Evolutionary conservation across 2,329 filamentous ascomycete species (phyloP).

Genomic region (Aspergillus chevalieri): DNA sequence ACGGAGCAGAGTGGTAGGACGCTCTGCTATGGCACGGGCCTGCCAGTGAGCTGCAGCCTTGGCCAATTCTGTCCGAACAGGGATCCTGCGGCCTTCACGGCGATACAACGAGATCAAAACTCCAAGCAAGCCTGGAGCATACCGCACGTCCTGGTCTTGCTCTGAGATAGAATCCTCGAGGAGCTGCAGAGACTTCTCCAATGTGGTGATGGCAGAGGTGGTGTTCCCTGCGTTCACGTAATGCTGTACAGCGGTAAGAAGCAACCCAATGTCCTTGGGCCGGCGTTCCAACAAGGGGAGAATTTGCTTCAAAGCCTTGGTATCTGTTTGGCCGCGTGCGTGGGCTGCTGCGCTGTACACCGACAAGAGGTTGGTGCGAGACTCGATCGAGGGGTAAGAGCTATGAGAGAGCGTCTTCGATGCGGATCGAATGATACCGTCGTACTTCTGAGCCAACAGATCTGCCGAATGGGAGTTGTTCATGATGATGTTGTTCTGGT

Average conservation of each 20-base stretch:
- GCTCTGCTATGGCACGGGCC: constrained; percentile 46
- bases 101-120: constrained; percentile 73
- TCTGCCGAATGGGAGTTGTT: constrained; percentile 53
- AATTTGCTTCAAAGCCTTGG: constrained; percentile 63
- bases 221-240: constrained; percentile 67
- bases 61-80: constrained; percentile 66
- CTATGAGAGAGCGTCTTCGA: constrained; percentile 44
- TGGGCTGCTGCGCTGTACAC: constrained; percentile 70
- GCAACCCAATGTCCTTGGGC: constrained; percentile 72
- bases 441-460: constrained; percentile 55
- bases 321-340: constrained; percentile 53
- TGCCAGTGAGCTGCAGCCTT: constrained; percentile 80
- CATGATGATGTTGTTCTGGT: constrained; percentile 49
- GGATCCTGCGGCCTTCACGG: constrained; percentile 64
- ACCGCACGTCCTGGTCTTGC: constrained; percentile 63
- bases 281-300: constrained; percentile 64
- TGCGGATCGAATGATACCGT: constrained; percentile 53
- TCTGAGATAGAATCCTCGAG: constrained; percentile 58
- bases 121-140: constrained; percentile 77
- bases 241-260: constrained; percentile 74
- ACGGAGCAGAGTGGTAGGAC: constrained; percentile 62
- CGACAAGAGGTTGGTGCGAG: constrained; percentile 51
- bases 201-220: constrained; percentile 64
- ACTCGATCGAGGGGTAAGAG: constrained; percentile 44
- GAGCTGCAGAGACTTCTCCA: constrained; percentile 68